A percentile compares a stretch with the other conserved stretches of the same genome.
phyloP scores from a whole-genome alignment of 108 stramenopile species.

The Fragilaria radians region DNA sequence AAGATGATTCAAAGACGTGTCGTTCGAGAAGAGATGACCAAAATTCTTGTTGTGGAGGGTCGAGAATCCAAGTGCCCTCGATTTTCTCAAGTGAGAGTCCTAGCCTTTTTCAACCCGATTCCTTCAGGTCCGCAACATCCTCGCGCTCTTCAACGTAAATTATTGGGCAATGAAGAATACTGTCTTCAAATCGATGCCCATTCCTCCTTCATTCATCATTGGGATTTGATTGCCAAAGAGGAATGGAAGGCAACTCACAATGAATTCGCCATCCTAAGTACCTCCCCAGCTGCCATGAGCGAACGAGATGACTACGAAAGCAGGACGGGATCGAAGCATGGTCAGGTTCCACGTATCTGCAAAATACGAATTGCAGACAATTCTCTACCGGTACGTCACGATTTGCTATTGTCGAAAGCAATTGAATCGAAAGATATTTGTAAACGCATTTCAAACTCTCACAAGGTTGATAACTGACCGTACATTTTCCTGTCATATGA shows the following conservation, averaged over 20 bases:
- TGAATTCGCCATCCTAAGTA: conserved; percentile 91
- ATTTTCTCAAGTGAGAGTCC: conserved; percentile 48
- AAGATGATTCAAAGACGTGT: conserved; percentile 14
- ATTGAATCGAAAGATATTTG: too few species aligned
- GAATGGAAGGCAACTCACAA: conserved; percentile 80
- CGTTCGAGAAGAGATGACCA: conserved; percentile 27
- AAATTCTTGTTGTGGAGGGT: conserved; percentile 19
- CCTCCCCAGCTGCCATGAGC: conserved; percentile 53
- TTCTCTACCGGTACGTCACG: neutral
- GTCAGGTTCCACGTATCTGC: conserved; percentile 58
- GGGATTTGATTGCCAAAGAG: conserved; percentile 71
- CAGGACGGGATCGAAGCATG: conserved; percentile 13
- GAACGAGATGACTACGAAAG: conserved; percentile 31
- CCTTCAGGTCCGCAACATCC: conserved; percentile 80
- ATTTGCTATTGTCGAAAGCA: neutral
- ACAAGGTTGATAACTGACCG: too few species aligned
- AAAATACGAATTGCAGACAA: conserved; percentile 4
- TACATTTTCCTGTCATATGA: too few species aligned
- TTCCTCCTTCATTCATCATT: conserved; percentile 68
- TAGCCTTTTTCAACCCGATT: conserved; percentile 43
- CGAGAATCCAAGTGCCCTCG: conserved; percentile 24
- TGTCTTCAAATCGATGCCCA: conserved; percentile 97
- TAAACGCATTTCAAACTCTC: too few species aligned
- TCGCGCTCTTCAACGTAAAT: conserved; percentile 54
- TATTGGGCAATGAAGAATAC: conserved; percentile 94